Base-by-base conservation (phyloP, 2,329 filamentous ascomycete genomes). In the Cercospora brassicicola region DNA sequence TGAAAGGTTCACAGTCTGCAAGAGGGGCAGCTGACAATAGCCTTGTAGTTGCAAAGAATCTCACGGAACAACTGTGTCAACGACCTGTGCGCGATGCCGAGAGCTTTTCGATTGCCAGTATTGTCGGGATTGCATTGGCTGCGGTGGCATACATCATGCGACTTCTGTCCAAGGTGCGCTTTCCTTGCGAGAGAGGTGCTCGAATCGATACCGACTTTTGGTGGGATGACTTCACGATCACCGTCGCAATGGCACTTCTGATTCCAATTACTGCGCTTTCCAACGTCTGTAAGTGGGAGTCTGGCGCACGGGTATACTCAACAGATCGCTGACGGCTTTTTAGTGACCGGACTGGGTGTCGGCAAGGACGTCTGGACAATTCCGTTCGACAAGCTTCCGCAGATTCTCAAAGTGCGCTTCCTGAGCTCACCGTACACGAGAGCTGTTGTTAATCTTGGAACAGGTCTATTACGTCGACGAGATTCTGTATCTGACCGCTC, bases 161-260 rank as follows among this genome's bases (percentile, higher is more conserved):
- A 31, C 62, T 70, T 53, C 36, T 68, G 1, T 70, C 70, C 28
- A 70, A 72, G 60, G 55, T 72, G 6, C 59, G 20, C 15, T 69
- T 70, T 23, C 66, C 70, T 13, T 70, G 70, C 33, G 64, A 67
- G n/a, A 67, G 33, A 64, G 62, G 59, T 30, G 62, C 68, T 13
- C 62, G 68, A 15, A 53, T 69, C 15, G 64, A 70, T 51, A 57
- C 66, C 7, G 65, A 69, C 31, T 55, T 70, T 23, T 70, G 68
- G 66, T 72, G 68, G 68, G 70, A 72, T n/a, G 68, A 72, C 51
- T 36, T 65, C 8, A 66, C 67, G n/a, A 70, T 72, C 15, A 67
- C 53, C 20, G 11, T 70, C 45, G 70, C 68, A 2, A 65, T 68
- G 36, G 7, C 68, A 10, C 62, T 70, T 1, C 36, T 70, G 15